phyloP scores from a whole-genome alignment of 2,329 filamentous ascomycete species.

The Cercospora sp. region DNA sequence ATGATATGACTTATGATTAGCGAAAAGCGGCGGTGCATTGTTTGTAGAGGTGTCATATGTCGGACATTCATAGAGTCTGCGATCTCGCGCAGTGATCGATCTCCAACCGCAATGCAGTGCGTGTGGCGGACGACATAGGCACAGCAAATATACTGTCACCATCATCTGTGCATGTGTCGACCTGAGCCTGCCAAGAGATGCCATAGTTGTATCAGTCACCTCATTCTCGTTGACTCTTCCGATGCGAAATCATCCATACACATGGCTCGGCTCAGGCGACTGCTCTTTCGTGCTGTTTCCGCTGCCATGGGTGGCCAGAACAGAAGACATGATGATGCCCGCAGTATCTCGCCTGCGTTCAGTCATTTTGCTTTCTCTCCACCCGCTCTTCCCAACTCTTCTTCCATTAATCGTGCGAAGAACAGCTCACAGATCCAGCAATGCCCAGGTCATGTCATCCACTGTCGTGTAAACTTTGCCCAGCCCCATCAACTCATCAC shows the following conservation, averaged over 20 bases:
- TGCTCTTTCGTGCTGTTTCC: not conserved
- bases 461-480: conserved; percentile 87
- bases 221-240: not conserved
- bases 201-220: not conserved
- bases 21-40: not conserved
- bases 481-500: conserved; percentile 73
- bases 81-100: not conserved
- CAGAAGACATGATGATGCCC: not conserved
- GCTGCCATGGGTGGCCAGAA: not conserved
- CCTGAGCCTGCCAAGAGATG: not conserved
- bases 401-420: not conserved
- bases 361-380: not conserved
- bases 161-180: not conserved
- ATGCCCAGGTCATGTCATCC: conserved; percentile 88
- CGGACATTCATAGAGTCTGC: not conserved
- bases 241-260: not conserved
- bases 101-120: not conserved
- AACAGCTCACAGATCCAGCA: conserved; percentile 65
- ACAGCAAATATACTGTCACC: not conserved
- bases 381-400: not conserved
- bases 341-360: not conserved
- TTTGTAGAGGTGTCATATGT: not conserved
- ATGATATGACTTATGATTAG: not conserved
- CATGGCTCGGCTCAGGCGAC: not conserved
- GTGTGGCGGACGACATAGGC: not conserved